Evolutionary conservation across 805 yeast genomes (phyloP).

Genomic region (Metschnikowia santaceciliae): DNA sequence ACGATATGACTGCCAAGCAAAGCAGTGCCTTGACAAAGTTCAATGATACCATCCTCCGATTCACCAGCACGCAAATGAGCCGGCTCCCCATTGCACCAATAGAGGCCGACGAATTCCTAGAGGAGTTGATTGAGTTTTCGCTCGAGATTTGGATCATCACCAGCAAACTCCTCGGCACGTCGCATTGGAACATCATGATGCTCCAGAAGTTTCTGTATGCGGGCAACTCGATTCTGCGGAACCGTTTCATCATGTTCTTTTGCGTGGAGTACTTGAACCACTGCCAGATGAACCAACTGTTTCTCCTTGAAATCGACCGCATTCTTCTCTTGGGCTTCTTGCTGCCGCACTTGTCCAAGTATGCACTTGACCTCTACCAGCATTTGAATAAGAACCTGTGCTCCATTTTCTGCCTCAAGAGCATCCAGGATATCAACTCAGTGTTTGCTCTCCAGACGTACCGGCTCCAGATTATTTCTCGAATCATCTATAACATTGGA

Average conservation of each 20-base stretch:
- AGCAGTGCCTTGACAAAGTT: constrained; percentile 16
- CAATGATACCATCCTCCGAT: constrained; percentile 8
- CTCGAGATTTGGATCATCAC: constrained; percentile 30
- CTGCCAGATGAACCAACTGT: constrained; percentile 15
- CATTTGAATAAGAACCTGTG: constrained; percentile 15
- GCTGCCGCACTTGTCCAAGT: constrained; percentile 24
- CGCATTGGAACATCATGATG: constrained; percentile 35
- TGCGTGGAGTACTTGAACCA: constrained; percentile 24
- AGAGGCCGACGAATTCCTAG: constrained; percentile 20
- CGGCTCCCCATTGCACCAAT: constrained; percentile 28
- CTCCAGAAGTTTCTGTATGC: constrained; percentile 37
- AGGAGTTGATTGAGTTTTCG: constrained; percentile 22
- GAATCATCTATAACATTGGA: constrained; percentile 20
- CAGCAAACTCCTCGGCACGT: constrained; percentile 15
- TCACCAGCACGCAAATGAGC: constrained; percentile 32
- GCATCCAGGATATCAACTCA: constrained; percentile 18
- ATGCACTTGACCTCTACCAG: constrained; percentile 22
- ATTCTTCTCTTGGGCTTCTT: constrained; percentile 24
- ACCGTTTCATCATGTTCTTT: constrained; percentile 27
- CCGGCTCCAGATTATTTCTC: constrained; percentile 18
- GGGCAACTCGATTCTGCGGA: constrained; percentile 37
- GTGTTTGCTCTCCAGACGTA: constrained; percentile 19
- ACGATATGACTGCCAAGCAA: constrained; percentile 16
- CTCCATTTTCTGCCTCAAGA: constrained; percentile 19
- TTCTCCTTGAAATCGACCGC: constrained; percentile 13